Evolutionary conservation across 441 rosid genomes (phyloP), one percentile per base, ranked within the genome.

Genomic region (Arabidopsis hybrid): DNA sequence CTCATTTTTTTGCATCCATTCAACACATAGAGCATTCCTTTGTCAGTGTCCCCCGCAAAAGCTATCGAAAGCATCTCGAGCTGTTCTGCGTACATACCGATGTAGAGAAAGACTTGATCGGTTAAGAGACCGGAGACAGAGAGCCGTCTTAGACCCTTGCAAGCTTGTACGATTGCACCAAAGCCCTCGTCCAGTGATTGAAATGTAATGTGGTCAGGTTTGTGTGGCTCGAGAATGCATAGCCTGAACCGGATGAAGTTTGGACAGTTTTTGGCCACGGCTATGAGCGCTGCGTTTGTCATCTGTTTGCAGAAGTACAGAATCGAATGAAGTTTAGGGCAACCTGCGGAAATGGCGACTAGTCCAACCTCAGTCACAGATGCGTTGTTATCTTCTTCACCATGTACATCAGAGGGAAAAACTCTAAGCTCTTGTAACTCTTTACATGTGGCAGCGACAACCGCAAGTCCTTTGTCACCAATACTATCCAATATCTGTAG

Each of bases 1-100:
- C 93, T 84, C 69, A 95, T 85, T 57, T 84, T 91, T 79, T 86
- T 89, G 83, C 99, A 95, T 8, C 98, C 99, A 12, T 88, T 89
- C 79, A 92, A 79, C 52, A 95, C 91, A 51, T 87, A 81, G 7
- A 79, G 85, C 96, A 95, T 93, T 18, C 95, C 98, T 65, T 85
- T 79, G 86, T 95, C 95, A 2, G 87, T 85, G 53, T 88, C 78
- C 67, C 98, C 98, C 0, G 97, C 97, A 77, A 95, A 95, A 21
- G 98, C 99, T 72, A 95, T 77, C 0, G 99, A 95, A 21, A 95
- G 88, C 98, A 92, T 95, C 84, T 92, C 99, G 0, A 95, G 89
- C 82, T 92, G 88, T 68, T 88, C 83, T 0, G 90, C 99, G 6
- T 87, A 84, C 90, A 80, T 86, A 53, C 99, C 98, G 0, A 95